Base-by-base conservation (phyloP, 164 flowering plant genomes). In the Cinnamomum micranthum region DNA sequence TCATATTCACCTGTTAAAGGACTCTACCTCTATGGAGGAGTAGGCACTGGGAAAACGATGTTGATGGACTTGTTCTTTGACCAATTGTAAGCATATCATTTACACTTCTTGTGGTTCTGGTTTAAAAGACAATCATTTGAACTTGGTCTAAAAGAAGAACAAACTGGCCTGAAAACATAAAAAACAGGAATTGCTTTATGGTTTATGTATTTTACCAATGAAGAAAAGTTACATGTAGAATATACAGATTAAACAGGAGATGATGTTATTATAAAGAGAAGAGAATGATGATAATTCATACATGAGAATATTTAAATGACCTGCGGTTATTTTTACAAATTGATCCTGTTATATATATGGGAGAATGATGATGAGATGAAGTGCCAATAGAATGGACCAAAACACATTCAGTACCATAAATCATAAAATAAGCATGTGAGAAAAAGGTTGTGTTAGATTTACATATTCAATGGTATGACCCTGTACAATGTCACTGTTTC, bases 1-100 rank as follows among this genome's bases (percentile, higher is more conserved):
- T 89, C 94, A 28, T 80, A 81, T 75, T 82, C 99, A 24, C 95
- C 98, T 6, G 94, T 92, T 35, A 92, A 84, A 81, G 99, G 99
- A 69, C 87, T 96, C 66, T 96, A 96, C 74, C 97, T 96, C 27
- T 91, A 91, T 82, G 99, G 99, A 71, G 99, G 99, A 80, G 99
- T 96, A 25, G 99, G 99, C 74, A 96, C 99, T 6, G 99, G 99
- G 19, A 96, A 96, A 84, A 96, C 99, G 20, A 96, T 96, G 99
- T 79, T 96, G 84, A 96, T 96, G 99, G 99, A 96, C 87, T 83
- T 96, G 76, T 96, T 96, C 76, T 95, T 67, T 78, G 84, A 89
- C 73, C 97, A 95, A 73, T 73, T 95, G 99, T 95, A 82, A 88
- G 97, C 4, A 0, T 69, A 13, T 55, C 17, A 15, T 55, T 55